phyloP scores from a whole-genome alignment of 352 stramenopile species.

The Phytopythium boreale region DNA sequence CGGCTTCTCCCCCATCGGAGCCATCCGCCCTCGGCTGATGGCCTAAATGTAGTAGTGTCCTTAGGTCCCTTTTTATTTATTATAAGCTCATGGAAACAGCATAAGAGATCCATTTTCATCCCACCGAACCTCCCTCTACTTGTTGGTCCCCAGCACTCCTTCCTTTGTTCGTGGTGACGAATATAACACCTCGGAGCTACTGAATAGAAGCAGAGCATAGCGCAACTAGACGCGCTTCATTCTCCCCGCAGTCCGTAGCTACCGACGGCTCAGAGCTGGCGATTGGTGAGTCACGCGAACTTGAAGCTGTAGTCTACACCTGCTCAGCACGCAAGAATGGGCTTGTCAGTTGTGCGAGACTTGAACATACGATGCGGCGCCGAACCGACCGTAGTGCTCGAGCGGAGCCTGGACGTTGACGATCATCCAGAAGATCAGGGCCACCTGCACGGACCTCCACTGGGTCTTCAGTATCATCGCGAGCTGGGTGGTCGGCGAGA shows the following conservation, averaged over 20 bases:
- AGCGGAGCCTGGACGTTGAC: background rate
- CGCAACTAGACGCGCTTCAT: too few relatives aligned
- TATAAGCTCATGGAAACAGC: constrained; percentile 10
- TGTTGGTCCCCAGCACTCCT: background rate
- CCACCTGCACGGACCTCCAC: background rate
- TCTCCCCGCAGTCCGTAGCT: too few relatives aligned
- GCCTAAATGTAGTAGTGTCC: constrained; percentile 24
- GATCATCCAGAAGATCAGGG: background rate
- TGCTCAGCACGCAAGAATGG: background rate
- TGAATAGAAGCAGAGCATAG: background rate
- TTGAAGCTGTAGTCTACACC: constrained; percentile 1
- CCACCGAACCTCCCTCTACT: too few relatives aligned
- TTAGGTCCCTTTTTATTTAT: constrained; percentile 25
- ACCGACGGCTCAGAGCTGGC: background rate
- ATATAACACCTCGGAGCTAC: too few relatives aligned
- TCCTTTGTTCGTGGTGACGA: background rate
- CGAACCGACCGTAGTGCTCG: background rate
- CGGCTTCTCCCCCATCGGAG: constrained; percentile 19
- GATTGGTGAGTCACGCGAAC: background rate
- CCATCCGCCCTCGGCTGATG: constrained; percentile 38
- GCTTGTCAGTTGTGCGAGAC: background rate
- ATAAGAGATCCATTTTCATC: background rate
- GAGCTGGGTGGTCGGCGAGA: background rate
- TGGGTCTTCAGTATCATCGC: background rate
- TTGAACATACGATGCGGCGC: background rate